These are phyloP conservation scores for Brasenia schreberi DNA, from an alignment of 164 flowering plant species.

Conservation along the genomic window DNA sequence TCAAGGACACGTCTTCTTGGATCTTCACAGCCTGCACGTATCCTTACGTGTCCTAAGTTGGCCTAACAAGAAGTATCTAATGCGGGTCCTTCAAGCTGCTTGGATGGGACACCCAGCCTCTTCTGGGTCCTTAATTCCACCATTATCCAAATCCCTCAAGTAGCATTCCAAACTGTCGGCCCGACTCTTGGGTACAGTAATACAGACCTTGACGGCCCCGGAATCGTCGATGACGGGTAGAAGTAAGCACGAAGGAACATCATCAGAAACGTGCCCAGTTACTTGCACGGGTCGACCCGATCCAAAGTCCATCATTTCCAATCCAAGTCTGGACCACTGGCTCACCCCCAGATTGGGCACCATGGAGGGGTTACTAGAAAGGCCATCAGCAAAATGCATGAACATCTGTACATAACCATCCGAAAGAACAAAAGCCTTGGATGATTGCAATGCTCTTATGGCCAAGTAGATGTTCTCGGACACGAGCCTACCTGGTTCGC, in stretches of 20 bases:
- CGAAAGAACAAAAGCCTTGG: constrained; percentile 36
- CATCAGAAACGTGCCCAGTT: constrained; percentile 37
- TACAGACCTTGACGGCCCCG: constrained; percentile 49
- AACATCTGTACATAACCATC: constrained; percentile 35
- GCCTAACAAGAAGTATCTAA: too few species aligned
- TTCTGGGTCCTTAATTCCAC: too few species aligned
- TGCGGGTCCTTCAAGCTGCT: too few species aligned
- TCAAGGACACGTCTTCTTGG: too few species aligned
- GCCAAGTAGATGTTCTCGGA: not conserved
- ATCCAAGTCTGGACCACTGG: constrained; percentile 68
- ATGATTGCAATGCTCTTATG: constrained; percentile 22
- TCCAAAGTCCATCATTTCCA: constrained; percentile 66
- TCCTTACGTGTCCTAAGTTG: too few species aligned
- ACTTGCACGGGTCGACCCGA: constrained; percentile 52
- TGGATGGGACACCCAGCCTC: too few species aligned
- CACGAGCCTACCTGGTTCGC: not conserved
- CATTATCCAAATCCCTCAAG: not conserved
- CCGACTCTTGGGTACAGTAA: constrained; percentile 38
- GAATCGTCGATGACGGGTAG: constrained; percentile 31
- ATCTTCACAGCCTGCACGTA: too few species aligned
- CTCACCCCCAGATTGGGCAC: constrained; percentile 44
- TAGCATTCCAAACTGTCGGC: not conserved
- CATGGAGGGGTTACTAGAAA: constrained; percentile 26
- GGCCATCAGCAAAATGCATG: constrained; percentile 21
- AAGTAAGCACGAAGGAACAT: constrained; percentile 33